Evolutionary conservation across 495 filamentous ascomycete genomes (phyloP).

Genomic region (Patellaria atrata): DNA sequence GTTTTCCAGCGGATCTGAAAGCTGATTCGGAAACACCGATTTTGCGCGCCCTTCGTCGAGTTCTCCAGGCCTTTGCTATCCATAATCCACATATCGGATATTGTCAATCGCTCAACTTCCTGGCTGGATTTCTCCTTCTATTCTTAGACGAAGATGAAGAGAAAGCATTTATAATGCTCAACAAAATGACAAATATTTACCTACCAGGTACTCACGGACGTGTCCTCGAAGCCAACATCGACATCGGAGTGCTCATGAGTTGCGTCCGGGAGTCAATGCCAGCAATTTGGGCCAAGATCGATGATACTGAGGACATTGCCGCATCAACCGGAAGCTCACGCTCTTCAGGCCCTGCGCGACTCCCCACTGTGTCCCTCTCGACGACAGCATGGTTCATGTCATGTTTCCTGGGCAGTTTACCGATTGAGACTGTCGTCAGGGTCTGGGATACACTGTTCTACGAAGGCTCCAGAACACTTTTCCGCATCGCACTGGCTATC

Average conservation of each 20-base stretch:
- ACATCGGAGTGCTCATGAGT: constrained; percentile 86
- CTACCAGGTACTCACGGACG: constrained; percentile 88
- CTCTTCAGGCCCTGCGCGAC: constrained; percentile 33
- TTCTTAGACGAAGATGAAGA: constrained; percentile 69
- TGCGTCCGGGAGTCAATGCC: constrained; percentile 72
- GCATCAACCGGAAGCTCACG: constrained; percentile 11
- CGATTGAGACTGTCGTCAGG: constrained; percentile 76
- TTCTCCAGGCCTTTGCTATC: constrained; percentile 78
- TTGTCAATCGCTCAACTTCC: constrained; percentile 92
- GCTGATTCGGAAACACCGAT: constrained; percentile 51
- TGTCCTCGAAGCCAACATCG: constrained; percentile 83
- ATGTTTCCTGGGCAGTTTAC: constrained; percentile 81
- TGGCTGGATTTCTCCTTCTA: constrained; percentile 86
- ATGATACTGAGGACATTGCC: constrained; percentile 48
- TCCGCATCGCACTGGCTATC: constrained; percentile 77
- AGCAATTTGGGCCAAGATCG: constrained; percentile 74
- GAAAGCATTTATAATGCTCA: constrained; percentile 86
- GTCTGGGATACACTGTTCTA: constrained; percentile 97
- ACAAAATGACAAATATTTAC: constrained; percentile 76
- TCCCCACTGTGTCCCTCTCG: constrained; percentile 84
- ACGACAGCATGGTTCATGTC: constrained; percentile 99
- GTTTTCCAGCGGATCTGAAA: constrained; percentile 16
- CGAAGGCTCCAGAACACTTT: constrained; percentile 90
- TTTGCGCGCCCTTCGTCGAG: constrained; percentile 64
- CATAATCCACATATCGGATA: constrained; percentile 86